Base-by-base conservation (phyloP, 345 rosid species). In the Cardiospermum halicacabum region DNA sequence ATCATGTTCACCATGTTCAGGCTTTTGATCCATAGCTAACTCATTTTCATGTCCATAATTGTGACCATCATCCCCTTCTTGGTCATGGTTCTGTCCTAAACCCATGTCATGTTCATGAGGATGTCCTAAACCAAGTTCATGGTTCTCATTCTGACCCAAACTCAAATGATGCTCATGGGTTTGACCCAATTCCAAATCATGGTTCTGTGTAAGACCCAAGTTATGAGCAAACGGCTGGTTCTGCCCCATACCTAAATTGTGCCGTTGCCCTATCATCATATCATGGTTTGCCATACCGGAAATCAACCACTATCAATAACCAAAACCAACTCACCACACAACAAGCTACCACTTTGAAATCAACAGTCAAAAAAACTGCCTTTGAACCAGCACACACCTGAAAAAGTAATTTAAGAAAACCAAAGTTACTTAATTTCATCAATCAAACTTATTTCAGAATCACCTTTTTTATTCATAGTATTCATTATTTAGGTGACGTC, bases 211-310 rank as follows among this genome's bases (percentile, higher is more conserved):
- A 40, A 85, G 72, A 31, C 82, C 95, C 77, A 87, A 47, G 70
- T 45, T 70, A 68, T 85, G 95, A 81, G 60, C 85, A 72, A 87
- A 32, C 28, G 82, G 88, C 45, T 85, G 92, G 77, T 78, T 89
- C 73, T 87, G 95, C 30, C 81, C 77, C 36, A 81, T 74, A 69
- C 83, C 88, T 50, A 85, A 64, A 59, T 69, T 82, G 68, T 77
- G 89, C 42, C 74, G 85, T 54, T 89, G 87, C 65, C 91, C 96
- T 47, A 89, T 82, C 67, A 91, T 80, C 72, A 91, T 69, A 68
- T 89, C 97, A 26, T 89, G 93, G 70, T 83, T 85, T 32, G 96
- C 89, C 99, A 89, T 91, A 36, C 56, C 39, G 51, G 48, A 63
- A 64, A 71, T n/a, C 27, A 36, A 56, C 50, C 65, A 60, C 66